These are phyloP conservation scores for Fomitopsis pinicola DNA, from an alignment of 1,284 basidiomycete genomes.

Conservation along the genomic window DNA sequence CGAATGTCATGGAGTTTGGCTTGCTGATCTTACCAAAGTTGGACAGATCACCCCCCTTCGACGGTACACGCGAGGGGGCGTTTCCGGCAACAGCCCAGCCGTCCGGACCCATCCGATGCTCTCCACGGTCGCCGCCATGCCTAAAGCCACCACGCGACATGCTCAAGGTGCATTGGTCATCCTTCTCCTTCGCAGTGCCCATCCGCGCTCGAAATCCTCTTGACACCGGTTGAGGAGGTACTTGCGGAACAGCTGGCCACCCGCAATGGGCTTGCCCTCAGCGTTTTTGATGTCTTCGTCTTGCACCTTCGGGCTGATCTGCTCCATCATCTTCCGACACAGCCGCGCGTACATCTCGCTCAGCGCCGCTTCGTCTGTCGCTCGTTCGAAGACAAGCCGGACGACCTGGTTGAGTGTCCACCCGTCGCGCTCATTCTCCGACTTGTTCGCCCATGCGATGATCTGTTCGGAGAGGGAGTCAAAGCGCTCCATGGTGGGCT, in stretches of 20 bases:
- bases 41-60: constrained; percentile 83
- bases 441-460: constrained; percentile 87
- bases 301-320: constrained; percentile 80
- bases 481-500: constrained; percentile 96
- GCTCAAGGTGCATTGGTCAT: constrained; percentile 40
- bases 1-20: constrained; percentile 58
- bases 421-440: constrained; percentile 88
- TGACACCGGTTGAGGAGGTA: constrained; percentile 69
- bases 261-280: constrained; percentile 83
- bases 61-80: constrained; percentile 49
- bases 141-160: constrained; percentile 82
- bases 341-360: constrained; percentile 96
- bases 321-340: constrained; percentile 76
- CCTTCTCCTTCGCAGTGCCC: constrained; percentile 66
- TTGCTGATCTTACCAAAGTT: constrained; percentile 85
- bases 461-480: constrained; percentile 70
- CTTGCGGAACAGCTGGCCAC: constrained; percentile 82
- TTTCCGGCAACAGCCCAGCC: constrained; percentile 81
- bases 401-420: constrained; percentile 95
- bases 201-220: constrained; percentile 86
- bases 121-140: constrained; percentile 75
- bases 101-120: constrained; percentile 56
- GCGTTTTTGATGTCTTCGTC: constrained; percentile 80
- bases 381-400: constrained; percentile 94
- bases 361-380: constrained; percentile 78